phyloP scores from a whole-genome alignment of 805 yeast genomes.

The Lipomyces spencermartinsiae region DNA sequence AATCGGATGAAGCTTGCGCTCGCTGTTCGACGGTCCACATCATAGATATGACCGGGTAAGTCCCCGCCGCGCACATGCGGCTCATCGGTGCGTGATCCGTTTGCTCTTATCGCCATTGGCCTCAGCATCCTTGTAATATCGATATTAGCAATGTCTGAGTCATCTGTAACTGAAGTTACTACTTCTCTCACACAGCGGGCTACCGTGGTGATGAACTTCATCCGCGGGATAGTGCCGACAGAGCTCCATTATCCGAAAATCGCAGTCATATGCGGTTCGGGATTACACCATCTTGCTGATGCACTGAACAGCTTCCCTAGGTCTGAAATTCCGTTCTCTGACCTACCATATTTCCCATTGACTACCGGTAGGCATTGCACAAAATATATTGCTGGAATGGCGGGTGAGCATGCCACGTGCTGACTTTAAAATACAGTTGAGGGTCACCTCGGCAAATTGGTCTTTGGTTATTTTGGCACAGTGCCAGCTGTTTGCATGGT shows the following conservation, averaged over 20 bases:
- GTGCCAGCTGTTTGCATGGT: constrained; percentile 92
- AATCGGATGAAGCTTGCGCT: too few species aligned
- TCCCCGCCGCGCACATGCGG: too few species aligned
- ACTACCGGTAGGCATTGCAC: constrained; percentile 59
- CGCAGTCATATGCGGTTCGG: constrained; percentile 92
- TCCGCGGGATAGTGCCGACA: constrained; percentile 25
- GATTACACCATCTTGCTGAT: constrained; percentile 83
- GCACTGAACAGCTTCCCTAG: constrained; percentile 49
- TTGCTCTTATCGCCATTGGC: background rate
- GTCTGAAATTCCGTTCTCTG: constrained; percentile 63
- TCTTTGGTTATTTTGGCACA: constrained; percentile 78
- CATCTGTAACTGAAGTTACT: background rate
- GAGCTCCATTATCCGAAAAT: constrained; percentile 58
- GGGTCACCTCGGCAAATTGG: constrained; percentile 85
- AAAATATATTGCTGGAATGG: background rate
- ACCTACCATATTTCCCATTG: constrained; percentile 78
- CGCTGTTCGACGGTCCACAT: too few species aligned
- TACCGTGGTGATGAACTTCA: constrained; percentile 12
- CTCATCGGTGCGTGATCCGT: too few species aligned
- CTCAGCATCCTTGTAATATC: background rate
- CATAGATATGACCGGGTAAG: too few species aligned
- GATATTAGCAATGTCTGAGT: background rate
- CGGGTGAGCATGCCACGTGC: background rate
- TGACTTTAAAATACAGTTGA: constrained; percentile 57
- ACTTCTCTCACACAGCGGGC: constrained; percentile 20